Base-by-base conservation (phyloP, 2,329 filamentous ascomycete species). In the Aquanectria penicillioides region DNA sequence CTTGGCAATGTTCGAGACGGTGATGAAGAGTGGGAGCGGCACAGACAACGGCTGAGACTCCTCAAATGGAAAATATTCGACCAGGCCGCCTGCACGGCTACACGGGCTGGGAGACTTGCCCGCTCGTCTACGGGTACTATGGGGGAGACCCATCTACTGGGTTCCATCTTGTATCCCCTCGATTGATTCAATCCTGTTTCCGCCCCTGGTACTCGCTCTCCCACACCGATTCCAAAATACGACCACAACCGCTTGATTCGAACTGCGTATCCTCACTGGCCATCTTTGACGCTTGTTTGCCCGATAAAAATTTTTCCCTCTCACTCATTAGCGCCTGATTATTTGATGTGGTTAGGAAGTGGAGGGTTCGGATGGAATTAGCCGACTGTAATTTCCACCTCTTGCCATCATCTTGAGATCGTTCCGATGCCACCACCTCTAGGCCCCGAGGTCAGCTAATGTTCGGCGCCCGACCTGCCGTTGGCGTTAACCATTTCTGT, bases 301-400 rank as follows among this genome's bases (percentile, higher is more conserved):
- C 18, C 23, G 23, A n/a, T 22, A 8, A 18, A 52, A 25, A 37
- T 40, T 48, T 28, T n/a, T 25, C 23, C 15, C n/a, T n/a, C n/a
- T n/a, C n/a, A n/a, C n/a, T n/a, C n/a, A 29, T 41, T 55, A 49
- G 56, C 43, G 49, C 49, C 22, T 41, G 25, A 34, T 38, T 22
- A 25, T 48, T 18, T 33, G 23, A 34, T 54, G 41, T 38, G 34
- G 49, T 41, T 44, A 10, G 15, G 50, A n/a, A 17, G 18, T 43
- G 49, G 20, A 25, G 11, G 40, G 25, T 33, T 20, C 29, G 47
- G 41, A 26, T 53, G 37, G 20, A 20, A 20, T 13, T 15, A 46
- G 18, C 37, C 40, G 37, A 15, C 13, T 13, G 69, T 66, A 68
- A 69, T 69, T 69, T 69, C 67, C 67, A 69, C 63, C 51, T 59